Percentiles rank a stretch among this genome's conserved stretches.
phyloP scores from a whole-genome alignment of 139 green algal genomes.

The Picochlorum sp. region DNA sequence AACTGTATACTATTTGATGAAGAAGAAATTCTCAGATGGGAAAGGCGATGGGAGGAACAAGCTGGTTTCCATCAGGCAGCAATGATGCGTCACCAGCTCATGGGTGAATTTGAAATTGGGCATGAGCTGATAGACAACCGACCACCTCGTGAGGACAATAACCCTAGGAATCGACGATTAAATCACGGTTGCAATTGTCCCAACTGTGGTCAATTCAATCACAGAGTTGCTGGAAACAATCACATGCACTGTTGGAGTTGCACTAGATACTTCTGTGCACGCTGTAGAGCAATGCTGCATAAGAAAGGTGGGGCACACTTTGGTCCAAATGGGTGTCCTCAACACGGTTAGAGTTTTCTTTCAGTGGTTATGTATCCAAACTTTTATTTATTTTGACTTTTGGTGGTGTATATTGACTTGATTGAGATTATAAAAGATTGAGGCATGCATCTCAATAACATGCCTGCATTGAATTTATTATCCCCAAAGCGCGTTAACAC shows the following conservation, averaged over 20 bases:
- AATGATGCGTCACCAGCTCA: no score
- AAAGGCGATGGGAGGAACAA: slow-evolving; percentile 9
- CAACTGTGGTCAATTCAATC: slow-evolving; percentile 49
- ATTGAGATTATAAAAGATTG: no score
- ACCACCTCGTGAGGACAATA: neutral
- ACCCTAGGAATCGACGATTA: no score
- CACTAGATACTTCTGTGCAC: slow-evolving; percentile 46
- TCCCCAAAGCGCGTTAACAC: no score
- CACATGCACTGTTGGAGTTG: slow-evolving; percentile 42
- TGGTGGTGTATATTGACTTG: no score
- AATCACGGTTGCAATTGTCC: slow-evolving; percentile 35
- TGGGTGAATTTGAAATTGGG: slow-evolving; percentile 2
- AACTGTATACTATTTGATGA: slow-evolving; percentile 51
- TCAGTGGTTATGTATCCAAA: no score
- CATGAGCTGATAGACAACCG: neutral
- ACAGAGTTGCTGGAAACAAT: slow-evolving; percentile 38
- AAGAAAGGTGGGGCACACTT: slow-evolving; percentile 34
- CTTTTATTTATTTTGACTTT: no score
- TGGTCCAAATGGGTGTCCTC: slow-evolving; percentile 33
- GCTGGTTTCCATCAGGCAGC: neutral
- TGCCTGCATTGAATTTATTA: no score
- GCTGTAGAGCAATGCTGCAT: slow-evolving; percentile 38
- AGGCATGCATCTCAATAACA: no score
- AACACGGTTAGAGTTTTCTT: slow-evolving; percentile 37
- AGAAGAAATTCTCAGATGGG: slow-evolving; percentile 44